These are phyloP conservation scores for Boletus speciosus DNA, from an alignment of 768 basidiomycete genomes.

Conservation along the genomic window DNA sequence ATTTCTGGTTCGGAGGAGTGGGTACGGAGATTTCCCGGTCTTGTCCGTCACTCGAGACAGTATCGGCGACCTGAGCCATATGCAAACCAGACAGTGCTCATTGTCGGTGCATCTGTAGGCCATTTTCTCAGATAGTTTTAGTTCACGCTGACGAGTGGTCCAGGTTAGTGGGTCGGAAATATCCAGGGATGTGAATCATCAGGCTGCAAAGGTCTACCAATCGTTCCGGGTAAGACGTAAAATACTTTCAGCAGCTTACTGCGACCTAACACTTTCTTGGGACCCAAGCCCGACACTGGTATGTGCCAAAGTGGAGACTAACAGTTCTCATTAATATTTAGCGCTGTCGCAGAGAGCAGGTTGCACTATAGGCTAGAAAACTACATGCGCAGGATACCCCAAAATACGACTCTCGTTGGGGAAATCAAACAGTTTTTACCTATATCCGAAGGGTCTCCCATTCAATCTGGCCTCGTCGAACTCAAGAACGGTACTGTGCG, in stretches of 20 bases:
- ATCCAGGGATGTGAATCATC: conserved; percentile 6
- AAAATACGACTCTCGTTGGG: not conserved
- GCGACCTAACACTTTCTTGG: not conserved
- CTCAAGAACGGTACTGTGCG: not conserved
- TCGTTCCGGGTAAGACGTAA: conserved; percentile 2
- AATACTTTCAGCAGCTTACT: not conserved
- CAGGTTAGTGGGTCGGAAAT: conserved; percentile 9
- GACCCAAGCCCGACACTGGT: conserved; percentile 3
- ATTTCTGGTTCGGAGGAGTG: conserved; percentile 15
- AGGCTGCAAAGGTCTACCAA: not conserved
- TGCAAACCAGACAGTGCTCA: conserved; percentile 36
- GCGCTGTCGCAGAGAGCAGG: not conserved
- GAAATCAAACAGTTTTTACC: not conserved
- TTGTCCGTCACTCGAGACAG: conserved; percentile 38
- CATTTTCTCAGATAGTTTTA: no score
- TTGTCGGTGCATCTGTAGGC: conserved; percentile 34
- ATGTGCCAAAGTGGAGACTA: not conserved
- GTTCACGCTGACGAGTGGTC: not conserved
- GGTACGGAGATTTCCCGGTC: conserved; percentile 29
- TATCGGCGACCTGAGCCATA: conserved; percentile 39
- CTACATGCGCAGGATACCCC: not conserved
- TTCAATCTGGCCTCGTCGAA: not conserved
- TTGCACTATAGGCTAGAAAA: not conserved
- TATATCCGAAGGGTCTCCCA: not conserved
- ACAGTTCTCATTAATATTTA: no score